Evolutionary conservation across 2,329 filamentous ascomycete species (phyloP).

Genomic region (Fusarium tricinctum): DNA sequence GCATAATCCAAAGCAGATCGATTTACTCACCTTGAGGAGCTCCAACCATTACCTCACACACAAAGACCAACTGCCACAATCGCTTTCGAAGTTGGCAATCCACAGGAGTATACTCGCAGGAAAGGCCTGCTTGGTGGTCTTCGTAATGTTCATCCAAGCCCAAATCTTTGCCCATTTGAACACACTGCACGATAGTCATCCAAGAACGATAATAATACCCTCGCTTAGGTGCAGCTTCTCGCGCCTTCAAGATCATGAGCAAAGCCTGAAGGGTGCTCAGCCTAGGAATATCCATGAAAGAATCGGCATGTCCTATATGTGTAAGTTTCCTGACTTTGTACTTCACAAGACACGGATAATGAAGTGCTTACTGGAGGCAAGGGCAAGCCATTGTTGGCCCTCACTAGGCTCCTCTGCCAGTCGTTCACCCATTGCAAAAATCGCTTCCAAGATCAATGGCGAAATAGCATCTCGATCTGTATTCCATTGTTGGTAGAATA

Average conservation of each 20-base stretch:
- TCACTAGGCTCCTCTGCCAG: constrained; percentile 86
- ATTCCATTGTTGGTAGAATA: constrained; percentile 92
- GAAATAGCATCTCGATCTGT: constrained; percentile 87
- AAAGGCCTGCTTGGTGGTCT: constrained; percentile 78
- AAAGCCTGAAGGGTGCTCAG: constrained; percentile 93
- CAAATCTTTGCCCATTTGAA: constrained; percentile 93
- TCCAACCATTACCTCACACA: constrained; percentile 92
- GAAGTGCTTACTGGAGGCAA: constrained; percentile 78
- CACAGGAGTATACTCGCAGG: constrained; percentile 76
- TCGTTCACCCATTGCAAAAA: constrained; percentile 90
- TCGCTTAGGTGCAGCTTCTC: constrained; percentile 90
- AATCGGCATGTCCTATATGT: constrained; percentile 82
- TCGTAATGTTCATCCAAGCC: constrained; percentile 89
- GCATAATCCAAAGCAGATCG: background rate
- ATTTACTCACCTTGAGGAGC: constrained; percentile 79
- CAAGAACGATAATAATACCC: constrained; percentile 98
- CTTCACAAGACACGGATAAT: background rate
- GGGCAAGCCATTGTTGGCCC: constrained; percentile 91
- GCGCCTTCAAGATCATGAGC: constrained; percentile 88
- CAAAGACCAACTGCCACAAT: constrained; percentile 90
- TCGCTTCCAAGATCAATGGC: constrained; percentile 87
- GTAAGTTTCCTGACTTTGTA: constrained; percentile 38
- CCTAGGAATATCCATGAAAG: constrained; percentile 92
- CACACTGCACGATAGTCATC: constrained; percentile 93
- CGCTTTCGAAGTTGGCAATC: constrained; percentile 89